These are phyloP conservation scores for Pythium rishiriense DNA, from an alignment of 352 stramenopile species.

Conservation along the genomic window DNA sequence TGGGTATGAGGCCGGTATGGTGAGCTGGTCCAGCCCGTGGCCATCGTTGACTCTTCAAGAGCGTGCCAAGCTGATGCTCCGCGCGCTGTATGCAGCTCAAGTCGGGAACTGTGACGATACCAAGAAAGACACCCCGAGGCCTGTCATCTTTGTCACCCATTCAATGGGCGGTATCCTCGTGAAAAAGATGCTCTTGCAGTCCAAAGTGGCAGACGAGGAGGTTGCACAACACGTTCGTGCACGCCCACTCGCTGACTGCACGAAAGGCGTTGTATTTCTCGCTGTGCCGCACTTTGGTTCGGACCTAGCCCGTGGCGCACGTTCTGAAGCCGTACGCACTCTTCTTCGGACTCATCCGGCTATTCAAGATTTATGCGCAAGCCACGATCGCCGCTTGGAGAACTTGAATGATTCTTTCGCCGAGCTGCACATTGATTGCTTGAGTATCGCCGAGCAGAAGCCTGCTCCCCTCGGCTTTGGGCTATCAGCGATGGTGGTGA, in stretches of 20 bases:
- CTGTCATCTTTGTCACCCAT: conserved; percentile 85
- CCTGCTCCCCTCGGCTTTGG: conserved; percentile 68
- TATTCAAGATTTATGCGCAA: conserved; percentile 61
- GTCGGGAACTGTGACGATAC: conserved; percentile 39
- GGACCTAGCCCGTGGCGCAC: conserved; percentile 63
- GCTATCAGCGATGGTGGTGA: conserved; percentile 73
- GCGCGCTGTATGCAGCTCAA: conserved; percentile 64
- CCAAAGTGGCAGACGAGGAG: not conserved
- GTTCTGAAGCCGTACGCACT: conserved; percentile 63
- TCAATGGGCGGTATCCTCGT: conserved; percentile 87
- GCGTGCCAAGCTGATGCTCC: conserved; percentile 68
- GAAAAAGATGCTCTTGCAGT: conserved; percentile 75
- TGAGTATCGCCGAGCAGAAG: conserved; percentile 68
- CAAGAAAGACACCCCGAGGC: conserved; percentile 22
- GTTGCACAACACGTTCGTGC: not conserved
- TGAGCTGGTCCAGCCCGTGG: conserved; percentile 86
- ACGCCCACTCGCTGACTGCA: conserved; percentile 39
- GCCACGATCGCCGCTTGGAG: conserved; percentile 55
- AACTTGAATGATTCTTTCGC: conserved; percentile 70
- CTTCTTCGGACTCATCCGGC: conserved; percentile 78
- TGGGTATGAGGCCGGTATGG: conserved; percentile 81
- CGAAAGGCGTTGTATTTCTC: conserved; percentile 69
- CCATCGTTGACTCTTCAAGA: conserved; percentile 80
- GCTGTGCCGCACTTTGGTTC: conserved; percentile 86
- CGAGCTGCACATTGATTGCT: conserved; percentile 61